Conservation (phyloP, 2,329 filamentous ascomycete genomes). For the Gyromitra esculenta region DNA sequence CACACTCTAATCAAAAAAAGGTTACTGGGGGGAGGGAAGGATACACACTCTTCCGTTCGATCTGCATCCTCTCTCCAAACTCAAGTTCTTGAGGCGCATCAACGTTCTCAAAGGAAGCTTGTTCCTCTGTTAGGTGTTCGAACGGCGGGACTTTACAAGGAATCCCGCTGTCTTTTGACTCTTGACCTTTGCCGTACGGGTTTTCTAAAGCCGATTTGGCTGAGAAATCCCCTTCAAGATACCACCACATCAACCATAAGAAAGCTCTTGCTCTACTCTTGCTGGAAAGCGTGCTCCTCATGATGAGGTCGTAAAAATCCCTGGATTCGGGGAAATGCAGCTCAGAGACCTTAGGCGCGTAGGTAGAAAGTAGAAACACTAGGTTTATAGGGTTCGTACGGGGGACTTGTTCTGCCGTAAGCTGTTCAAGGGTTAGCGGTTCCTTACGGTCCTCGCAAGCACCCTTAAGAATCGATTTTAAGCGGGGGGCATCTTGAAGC, state of each 20-base stretch:
- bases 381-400: constrained; percentile 96
- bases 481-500: constrained; percentile 90
- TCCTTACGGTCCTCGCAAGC: constrained; percentile 91
- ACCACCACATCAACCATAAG: constrained; percentile 99
- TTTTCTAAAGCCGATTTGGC: constrained; percentile 88
- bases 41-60: constrained; percentile 71
- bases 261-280: constrained; percentile 85
- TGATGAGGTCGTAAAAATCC: constrained; percentile 96
- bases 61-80: constrained; percentile 78
- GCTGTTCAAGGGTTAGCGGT: constrained; percentile 82
- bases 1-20: constrained; percentile 24
- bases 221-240: constrained; percentile 93
- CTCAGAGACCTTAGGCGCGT: constrained; percentile 90
- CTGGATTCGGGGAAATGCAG: constrained; percentile 84
- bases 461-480: constrained; percentile 97
- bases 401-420: constrained; percentile 74
- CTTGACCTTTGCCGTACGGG: constrained; percentile 74
- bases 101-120: constrained; percentile 76
- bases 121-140: constrained; percentile 71
- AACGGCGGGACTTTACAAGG: constrained; percentile 72
- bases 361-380: constrained; percentile 91
- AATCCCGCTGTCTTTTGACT: constrained; percentile 60
- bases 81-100: constrained; percentile 75
- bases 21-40: constrained; percentile 20
- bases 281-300: constrained; percentile 85